Percentiles rank a stretch among this genome's conserved stretches.
Conservation (phyloP, 257 asterid genomes). For the Sherardia arvensis region DNA sequence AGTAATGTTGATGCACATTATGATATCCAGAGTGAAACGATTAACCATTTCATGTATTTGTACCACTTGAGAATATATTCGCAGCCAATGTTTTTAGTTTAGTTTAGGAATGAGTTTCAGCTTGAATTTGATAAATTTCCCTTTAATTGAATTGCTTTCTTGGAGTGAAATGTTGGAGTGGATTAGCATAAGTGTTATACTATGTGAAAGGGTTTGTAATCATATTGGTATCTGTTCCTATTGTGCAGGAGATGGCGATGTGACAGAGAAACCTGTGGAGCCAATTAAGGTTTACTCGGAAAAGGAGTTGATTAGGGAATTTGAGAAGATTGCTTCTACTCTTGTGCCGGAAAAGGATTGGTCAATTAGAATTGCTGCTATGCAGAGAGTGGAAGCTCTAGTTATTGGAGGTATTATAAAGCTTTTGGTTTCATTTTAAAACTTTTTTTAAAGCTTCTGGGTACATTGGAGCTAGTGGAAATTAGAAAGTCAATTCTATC, state of each 20-base stretch:
- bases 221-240: not conserved
- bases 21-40: not conserved
- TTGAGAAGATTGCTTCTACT: constrained; percentile 82
- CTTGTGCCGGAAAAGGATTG: constrained; percentile 98
- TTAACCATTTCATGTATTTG: not conserved
- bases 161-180: not conserved
- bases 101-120: not conserved
- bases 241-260: constrained; percentile 75
- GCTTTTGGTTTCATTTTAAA: not conserved
- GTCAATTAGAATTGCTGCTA: constrained; percentile 89
- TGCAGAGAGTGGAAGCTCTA: constrained; percentile 96
- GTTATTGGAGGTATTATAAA: constrained; percentile 78
- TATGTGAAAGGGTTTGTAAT: not conserved
- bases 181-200: not conserved
- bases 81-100: not conserved
- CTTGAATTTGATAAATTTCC: not conserved
- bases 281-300: constrained; percentile 92
- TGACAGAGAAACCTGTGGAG: constrained; percentile 83
- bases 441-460: not conserved
- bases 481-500: not conserved
- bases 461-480: not conserved
- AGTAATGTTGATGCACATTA: not conserved
- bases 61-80: not conserved
- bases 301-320: constrained; percentile 90
- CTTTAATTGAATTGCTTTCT: not conserved